phyloP scores from a whole-genome alignment of 805 yeast genomes.

The Wickerhamia fluorescens region DNA sequence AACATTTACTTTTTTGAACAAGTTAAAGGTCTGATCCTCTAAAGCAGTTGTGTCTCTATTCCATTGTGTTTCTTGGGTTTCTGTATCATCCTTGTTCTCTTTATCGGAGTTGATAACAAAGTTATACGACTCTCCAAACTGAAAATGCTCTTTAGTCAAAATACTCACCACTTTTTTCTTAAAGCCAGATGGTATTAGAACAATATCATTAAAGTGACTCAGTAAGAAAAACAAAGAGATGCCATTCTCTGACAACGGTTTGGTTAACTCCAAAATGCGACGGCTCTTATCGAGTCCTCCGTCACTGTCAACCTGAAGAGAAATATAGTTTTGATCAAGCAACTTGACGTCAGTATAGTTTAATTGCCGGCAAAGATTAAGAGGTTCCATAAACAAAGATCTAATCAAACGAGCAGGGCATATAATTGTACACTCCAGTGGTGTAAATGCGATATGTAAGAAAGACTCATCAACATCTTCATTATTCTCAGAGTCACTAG shows the following conservation, averaged over 20 bases:
- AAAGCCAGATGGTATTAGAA: constrained; percentile 45
- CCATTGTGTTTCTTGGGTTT: neutral
- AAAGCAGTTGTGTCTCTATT: constrained; percentile 6
- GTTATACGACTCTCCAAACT: constrained; percentile 24
- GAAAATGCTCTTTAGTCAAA: constrained; percentile 36
- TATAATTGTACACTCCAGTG: constrained; percentile 56
- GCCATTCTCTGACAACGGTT: constrained; percentile 49
- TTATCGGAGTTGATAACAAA: neutral
- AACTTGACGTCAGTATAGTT: constrained; percentile 32
- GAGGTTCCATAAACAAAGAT: constrained; percentile 31
- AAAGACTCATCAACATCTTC: constrained; percentile 30
- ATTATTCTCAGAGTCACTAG: constrained; percentile 4
- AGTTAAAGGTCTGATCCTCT: constrained; percentile 28
- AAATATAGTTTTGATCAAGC: constrained; percentile 39
- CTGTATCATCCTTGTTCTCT: constrained; percentile 1
- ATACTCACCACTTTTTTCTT: constrained; percentile 40
- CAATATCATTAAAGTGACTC: constrained; percentile 58
- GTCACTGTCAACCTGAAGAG: constrained; percentile 55
- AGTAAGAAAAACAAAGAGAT: constrained; percentile 57
- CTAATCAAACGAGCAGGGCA: constrained; percentile 37
- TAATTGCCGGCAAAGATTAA: constrained; percentile 24
- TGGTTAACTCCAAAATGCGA: constrained; percentile 48
- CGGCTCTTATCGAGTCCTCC: constrained; percentile 46
- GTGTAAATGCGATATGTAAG: constrained; percentile 57
- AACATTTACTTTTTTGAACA: constrained; percentile 31